Evolutionary conservation across 2,329 filamentous ascomycete species (phyloP).

Genomic region (Trichoderma arundinaceum): DNA sequence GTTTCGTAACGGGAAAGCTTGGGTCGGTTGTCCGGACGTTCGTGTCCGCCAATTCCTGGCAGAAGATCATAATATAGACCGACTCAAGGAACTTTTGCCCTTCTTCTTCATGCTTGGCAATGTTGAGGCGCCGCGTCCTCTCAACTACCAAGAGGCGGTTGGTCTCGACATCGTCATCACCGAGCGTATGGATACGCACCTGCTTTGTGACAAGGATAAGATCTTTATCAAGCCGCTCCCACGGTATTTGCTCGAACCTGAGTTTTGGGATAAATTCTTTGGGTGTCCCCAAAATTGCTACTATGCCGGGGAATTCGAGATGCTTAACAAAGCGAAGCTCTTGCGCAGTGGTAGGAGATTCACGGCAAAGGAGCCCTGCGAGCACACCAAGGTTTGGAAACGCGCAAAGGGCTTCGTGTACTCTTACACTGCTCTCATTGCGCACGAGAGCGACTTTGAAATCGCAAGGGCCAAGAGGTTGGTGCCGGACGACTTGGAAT

Average conservation of each 20-base stretch:
- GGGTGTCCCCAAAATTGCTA: neutral
- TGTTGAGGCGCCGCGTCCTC: slow-evolving; percentile 4
- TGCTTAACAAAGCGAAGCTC: neutral
- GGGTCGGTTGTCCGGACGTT: neutral
- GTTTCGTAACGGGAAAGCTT: slow-evolving; percentile 4
- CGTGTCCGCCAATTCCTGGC: neutral
- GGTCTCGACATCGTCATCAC: slow-evolving; percentile 19
- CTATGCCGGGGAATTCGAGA: neutral
- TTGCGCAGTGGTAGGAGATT: neutral
- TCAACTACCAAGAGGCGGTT: slow-evolving; percentile 25
- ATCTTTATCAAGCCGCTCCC: slow-evolving; percentile 30
- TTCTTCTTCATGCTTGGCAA: slow-evolving; percentile 21
- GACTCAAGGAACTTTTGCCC: neutral
- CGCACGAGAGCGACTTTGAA: slow-evolving; percentile 25
- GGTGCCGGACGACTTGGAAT: neutral
- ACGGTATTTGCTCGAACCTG: slow-evolving; percentile 8
- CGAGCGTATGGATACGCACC: slow-evolving; percentile 27
- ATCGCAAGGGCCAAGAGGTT: slow-evolving; percentile 16
- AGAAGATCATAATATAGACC: slow-evolving; percentile 7
- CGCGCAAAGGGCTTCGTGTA: slow-evolving; percentile 22
- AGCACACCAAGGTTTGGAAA: neutral
- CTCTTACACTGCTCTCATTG: slow-evolving; percentile 23
- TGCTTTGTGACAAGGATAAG: slow-evolving; percentile 3
- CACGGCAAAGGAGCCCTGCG: neutral
- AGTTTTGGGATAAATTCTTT: slow-evolving; percentile 19